A percentile compares a stretch with the other conserved stretches of the same genome.
These are phyloP conservation scores for Gaeumannomyces tritici DNA, from an alignment of 2,329 filamentous ascomycete species.

Conservation along the genomic window DNA sequence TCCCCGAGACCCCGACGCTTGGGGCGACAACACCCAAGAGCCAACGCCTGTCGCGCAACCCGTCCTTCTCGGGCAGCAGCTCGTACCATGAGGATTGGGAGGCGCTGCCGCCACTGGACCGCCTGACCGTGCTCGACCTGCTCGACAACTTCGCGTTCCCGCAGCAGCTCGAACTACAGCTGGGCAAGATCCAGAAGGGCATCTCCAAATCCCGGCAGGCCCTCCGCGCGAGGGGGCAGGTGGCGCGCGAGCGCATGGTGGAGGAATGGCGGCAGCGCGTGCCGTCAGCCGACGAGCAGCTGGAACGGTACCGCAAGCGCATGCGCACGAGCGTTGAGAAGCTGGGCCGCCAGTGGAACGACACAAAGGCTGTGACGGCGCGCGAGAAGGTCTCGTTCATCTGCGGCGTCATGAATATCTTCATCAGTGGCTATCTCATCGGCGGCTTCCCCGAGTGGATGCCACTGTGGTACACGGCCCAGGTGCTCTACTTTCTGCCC, in stretches of 20 bases:
- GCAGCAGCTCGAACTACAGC: conserved; percentile 81
- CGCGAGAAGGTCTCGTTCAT: conserved; percentile 96
- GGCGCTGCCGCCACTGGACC: conserved; percentile 72
- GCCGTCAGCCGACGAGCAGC: conserved; percentile 81
- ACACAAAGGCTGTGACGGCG: conserved; percentile 76
- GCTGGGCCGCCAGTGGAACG: conserved; percentile 76
- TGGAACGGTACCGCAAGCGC: conserved; percentile 79
- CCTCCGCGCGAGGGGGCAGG: conserved; percentile 63
- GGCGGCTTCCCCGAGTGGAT: conserved; percentile 79
- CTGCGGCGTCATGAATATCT: conserved; percentile 91
- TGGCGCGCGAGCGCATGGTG: conserved; percentile 80
- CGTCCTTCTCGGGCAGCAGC: conserved; percentile 75
- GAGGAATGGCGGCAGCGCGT: conserved; percentile 86
- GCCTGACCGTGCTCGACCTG: conserved; percentile 83
- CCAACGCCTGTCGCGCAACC: conserved; percentile 59
- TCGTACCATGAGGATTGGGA: conserved; percentile 88
- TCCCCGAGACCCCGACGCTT: conserved; percentile 41
- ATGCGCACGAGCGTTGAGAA: conserved; percentile 88
- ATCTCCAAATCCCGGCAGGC: conserved; percentile 74
- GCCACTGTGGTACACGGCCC: conserved; percentile 83
- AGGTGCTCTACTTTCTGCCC: conserved; percentile 93
- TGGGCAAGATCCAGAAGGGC: conserved; percentile 82
- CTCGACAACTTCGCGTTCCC: conserved; percentile 89
- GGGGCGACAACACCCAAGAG: conserved; percentile 36
- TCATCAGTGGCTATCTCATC: conserved; percentile 89